A percentile compares a stretch with the other conserved stretches of the same genome.
These are phyloP conservation scores for Lepraria neglecta DNA, from an alignment of 495 filamentous ascomycete species.

Conservation along the genomic window DNA sequence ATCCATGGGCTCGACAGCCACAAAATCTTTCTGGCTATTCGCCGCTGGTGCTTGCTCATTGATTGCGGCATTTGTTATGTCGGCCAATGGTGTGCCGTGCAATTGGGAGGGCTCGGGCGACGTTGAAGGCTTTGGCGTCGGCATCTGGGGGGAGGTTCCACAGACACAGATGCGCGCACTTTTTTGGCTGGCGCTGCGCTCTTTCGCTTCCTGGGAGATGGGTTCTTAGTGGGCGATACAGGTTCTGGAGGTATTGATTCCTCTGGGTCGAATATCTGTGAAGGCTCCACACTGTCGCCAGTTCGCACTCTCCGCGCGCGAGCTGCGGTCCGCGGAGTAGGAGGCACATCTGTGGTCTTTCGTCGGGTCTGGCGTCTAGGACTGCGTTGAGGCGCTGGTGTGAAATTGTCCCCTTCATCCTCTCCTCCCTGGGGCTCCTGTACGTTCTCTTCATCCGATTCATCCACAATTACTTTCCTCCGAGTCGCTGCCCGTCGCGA, in stretches of 20 bases:
- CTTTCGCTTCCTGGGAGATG: conserved; percentile 61
- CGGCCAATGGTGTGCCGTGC: conserved; percentile 62
- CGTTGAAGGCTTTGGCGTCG: conserved; percentile 51
- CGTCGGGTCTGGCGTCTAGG: conserved; percentile 47
- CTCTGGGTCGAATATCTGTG: conserved; percentile 54
- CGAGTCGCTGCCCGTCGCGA: conserved; percentile 67
- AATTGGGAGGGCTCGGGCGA: conserved; percentile 50
- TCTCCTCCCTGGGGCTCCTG: conserved; percentile 51
- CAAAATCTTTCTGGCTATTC: conserved; percentile 43
- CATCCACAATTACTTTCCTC: conserved; percentile 65
- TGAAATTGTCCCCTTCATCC: conserved; percentile 72
- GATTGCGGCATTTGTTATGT: conserved; percentile 66
- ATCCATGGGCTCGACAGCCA: conserved; percentile 65
- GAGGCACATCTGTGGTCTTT: conserved; percentile 50
- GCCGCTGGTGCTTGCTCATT: conserved; percentile 50
- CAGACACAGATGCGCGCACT: conserved; percentile 41
- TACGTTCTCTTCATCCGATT: conserved; percentile 62
- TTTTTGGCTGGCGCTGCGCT: conserved; percentile 56
- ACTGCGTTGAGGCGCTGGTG: conserved; percentile 57
- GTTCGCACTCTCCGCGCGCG: conserved; percentile 32
- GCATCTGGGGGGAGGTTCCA: conserved; percentile 43
- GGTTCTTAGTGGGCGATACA: conserved; percentile 57
- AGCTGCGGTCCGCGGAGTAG: conserved; percentile 36
- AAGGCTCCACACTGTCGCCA: conserved; percentile 49
- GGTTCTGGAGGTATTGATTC: conserved; percentile 50